These are phyloP conservation scores for Colletotrichum australisinense DNA, from an alignment of 2,329 filamentous ascomycete species.

Conservation along the genomic window DNA sequence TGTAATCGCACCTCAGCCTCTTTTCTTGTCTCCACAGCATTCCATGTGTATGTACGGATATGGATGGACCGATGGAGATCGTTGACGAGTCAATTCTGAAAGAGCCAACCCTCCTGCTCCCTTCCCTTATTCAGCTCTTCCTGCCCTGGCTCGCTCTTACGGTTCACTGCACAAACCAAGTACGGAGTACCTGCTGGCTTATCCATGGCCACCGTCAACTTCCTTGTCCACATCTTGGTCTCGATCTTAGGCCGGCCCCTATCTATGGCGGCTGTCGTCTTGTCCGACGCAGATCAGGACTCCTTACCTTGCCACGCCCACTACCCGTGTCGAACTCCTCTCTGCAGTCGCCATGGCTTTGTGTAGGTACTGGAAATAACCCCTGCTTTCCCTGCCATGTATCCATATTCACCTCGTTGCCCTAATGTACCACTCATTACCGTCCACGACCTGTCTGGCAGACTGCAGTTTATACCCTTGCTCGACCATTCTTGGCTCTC, in stretches of 20 bases:
- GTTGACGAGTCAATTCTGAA: not conserved
- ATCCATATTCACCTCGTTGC: not conserved
- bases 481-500: constrained; percentile 7
- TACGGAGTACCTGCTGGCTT: not conserved
- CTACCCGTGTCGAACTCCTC: constrained; percentile 9
- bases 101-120: not conserved
- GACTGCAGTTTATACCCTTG: not conserved
- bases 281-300: constrained; percentile 18
- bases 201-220: not conserved
- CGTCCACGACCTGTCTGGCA: constrained; percentile 1
- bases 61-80: not conserved
- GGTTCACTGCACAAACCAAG: not conserved
- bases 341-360: not conserved
- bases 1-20: not conserved
- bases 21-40: not conserved
- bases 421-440: not conserved
- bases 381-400: not conserved
- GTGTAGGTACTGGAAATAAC: not conserved
- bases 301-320: constrained; percentile 21
- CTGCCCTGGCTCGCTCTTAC: no score
- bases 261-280: not conserved
- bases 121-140: not conserved
- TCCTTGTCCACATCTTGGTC: not conserved
- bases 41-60: not conserved
- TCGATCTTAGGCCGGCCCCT: constrained; percentile 1